Percentiles rank a stretch among this genome's conserved stretches.
Evolutionary conservation across 1,284 basidiomycete genomes (phyloP).

Genomic region (Kalmanozyma brasiliensis): DNA sequence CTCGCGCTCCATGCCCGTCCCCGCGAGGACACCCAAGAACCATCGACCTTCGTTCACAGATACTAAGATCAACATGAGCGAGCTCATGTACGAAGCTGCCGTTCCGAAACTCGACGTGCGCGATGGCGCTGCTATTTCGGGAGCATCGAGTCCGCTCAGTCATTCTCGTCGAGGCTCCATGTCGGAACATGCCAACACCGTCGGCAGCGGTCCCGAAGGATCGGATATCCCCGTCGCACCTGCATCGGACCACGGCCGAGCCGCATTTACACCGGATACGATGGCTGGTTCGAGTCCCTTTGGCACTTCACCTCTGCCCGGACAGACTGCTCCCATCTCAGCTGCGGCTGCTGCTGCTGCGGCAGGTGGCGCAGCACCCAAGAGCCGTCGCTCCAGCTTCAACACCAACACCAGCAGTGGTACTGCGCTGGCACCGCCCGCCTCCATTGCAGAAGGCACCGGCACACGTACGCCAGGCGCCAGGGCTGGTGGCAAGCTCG

Average conservation of each 20-base stretch:
- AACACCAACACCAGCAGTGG: conserved; percentile 42
- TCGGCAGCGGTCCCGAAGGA: conserved; percentile 6
- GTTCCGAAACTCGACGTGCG: conserved; percentile 40
- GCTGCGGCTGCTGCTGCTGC: conserved; percentile 9
- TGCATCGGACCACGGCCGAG: conserved; percentile 51
- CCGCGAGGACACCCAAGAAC: conserved; percentile 25
- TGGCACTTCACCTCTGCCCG: conserved; percentile 31
- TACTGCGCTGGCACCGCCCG: conserved; percentile 27
- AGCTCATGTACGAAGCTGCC: conserved; percentile 60
- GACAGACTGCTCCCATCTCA: conserved; percentile 6
- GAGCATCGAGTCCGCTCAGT: conserved; percentile 40
- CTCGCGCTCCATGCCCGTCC: conserved; percentile 29
- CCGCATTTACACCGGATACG: conserved; percentile 29
- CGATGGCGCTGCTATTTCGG: conserved; percentile 34
- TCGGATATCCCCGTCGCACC: conserved; percentile 51
- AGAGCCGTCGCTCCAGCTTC: conserved; percentile 47
- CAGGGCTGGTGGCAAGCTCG: conserved; percentile 49
- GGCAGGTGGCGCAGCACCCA: conserved; percentile 9
- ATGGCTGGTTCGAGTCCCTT: conserved; percentile 5
- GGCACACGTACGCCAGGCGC: conserved; percentile 55
- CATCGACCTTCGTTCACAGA: conserved; percentile 44
- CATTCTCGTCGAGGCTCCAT: conserved; percentile 37
- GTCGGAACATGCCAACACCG: conserved; percentile 17
- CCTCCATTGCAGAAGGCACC: conserved; percentile 30
- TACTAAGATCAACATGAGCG: conserved; percentile 58